A percentile compares a stretch with the other conserved stretches of the same genome.
These are phyloP conservation scores for Colletotrichum sp. DNA, from an alignment of 2,329 filamentous ascomycete genomes.

Conservation along the genomic window DNA sequence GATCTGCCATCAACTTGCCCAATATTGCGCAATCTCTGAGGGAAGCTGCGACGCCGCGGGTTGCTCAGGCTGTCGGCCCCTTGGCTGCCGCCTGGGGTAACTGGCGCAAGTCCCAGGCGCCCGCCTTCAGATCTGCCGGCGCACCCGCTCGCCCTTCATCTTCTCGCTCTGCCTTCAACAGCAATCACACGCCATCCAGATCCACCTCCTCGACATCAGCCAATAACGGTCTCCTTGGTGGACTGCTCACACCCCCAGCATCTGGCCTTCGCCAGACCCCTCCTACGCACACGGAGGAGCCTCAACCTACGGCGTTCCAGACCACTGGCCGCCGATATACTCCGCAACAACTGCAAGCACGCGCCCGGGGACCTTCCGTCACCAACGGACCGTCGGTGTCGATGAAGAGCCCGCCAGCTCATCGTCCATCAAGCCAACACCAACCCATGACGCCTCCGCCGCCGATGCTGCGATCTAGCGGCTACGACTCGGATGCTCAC, in stretches of 20 bases:
- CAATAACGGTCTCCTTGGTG: conserved; percentile 69
- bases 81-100: conserved; percentile 93
- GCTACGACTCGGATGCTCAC: conserved; percentile 67
- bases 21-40: conserved; percentile 79
- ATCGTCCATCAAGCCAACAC: conserved; percentile 40
- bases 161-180: conserved; percentile 37
- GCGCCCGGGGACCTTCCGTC: conserved; percentile 34
- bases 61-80: conserved; percentile 80
- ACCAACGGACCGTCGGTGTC: conserved; percentile 44
- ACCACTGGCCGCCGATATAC: conserved; percentile 65
- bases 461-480: conserved; percentile 63
- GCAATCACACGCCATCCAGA: conserved; percentile 64
- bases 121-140: conserved; percentile 45
- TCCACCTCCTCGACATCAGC: conserved; percentile 48
- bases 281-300: conserved; percentile 40
- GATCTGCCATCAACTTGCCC: conserved; percentile 70
- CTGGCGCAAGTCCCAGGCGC: conserved; percentile 78
- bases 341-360: conserved; percentile 51
- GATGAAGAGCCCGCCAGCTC: conserved; percentile 48
- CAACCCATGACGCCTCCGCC: conserved; percentile 65
- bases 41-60: conserved; percentile 79
- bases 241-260: conserved; percentile 88
- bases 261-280: conserved; percentile 72
- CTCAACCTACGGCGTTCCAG: conserved; percentile 66
- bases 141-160: not conserved